Evolutionary conservation across 2,329 filamentous ascomycete species (phyloP), one percentile per base, ranked within the genome.

Genomic region (Botrytis porri): DNA sequence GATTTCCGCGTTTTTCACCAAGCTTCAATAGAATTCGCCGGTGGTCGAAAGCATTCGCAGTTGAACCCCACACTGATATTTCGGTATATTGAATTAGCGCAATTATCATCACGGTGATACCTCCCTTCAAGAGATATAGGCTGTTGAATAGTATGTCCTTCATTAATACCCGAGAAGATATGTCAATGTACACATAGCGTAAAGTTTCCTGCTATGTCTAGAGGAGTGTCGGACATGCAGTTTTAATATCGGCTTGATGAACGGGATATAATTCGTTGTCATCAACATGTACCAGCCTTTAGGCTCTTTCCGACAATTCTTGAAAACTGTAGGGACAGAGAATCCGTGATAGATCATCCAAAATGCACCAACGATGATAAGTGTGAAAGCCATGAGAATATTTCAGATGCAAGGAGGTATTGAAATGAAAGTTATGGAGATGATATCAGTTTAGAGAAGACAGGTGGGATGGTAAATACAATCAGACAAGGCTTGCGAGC

Each of bases 181-280:
- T 76, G 12, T 81, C 78, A 2, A 81, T 81, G 41, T 83, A 82
- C 18, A 75, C 77, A 7, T 85, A 72, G 7, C 85, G 84, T 72
- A 86, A 77, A 0, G 81, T 81, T 74, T 87, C 85, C 22, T 83
- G 81, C 48, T 81, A 81, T 45, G 83, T 83, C 9, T 83, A 79
- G 16, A 87, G 78, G 6, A 86, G 76, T 37, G 63, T 65, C 4
- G 62, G 69, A 41, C 61, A 71, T 3, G 4, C 32, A 22, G 18
- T 10, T 20, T 43, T 32, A 18, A 59, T 4, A 7, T 43, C 59
- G 10, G 35, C 25, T 43, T 59, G 65, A 78, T 74, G 3, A 80
- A 75, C 60, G 25, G 69, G 69, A 20, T 45, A 61, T 8, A 60
- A 69, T n/a, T 69, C 71, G 14, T 73, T 39, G 20, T 70, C 4